These are phyloP conservation scores for Durio zibethinus DNA, from an alignment of 345 rosid species.

Conservation along the genomic window DNA sequence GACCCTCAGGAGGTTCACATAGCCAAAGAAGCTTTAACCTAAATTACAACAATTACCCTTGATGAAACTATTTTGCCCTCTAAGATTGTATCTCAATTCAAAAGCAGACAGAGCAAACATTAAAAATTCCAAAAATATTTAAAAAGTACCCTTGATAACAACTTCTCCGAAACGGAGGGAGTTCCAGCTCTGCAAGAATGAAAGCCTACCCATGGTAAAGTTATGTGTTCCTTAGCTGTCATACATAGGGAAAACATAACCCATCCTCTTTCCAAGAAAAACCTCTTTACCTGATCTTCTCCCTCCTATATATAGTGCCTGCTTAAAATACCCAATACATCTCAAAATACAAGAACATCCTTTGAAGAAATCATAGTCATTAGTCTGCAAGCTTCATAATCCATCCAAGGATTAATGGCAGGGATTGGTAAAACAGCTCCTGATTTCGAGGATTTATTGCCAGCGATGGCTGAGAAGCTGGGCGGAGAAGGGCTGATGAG, in stretches of 20 bases:
- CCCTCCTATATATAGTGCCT: neutral
- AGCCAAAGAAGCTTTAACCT: neutral
- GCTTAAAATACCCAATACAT: neutral
- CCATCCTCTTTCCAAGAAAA: constrained; percentile 32
- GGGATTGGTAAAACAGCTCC: constrained; percentile 20
- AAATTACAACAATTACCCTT: neutral
- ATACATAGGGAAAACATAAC: constrained; percentile 12
- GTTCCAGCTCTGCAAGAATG: constrained; percentile 1
- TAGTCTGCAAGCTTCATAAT: neutral
- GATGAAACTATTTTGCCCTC: neutral
- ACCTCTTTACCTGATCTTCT: neutral
- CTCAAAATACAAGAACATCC: neutral
- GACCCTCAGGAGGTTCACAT: too few relatives aligned
- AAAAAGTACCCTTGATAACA: neutral
- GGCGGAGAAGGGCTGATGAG: constrained; percentile 51
- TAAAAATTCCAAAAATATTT: constrained; percentile 2
- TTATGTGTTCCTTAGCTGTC: constrained; percentile 34
- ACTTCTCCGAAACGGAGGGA: constrained; percentile 13
- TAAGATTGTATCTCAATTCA: neutral
- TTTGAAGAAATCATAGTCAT: neutral
- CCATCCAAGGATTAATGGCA: constrained; percentile 7
- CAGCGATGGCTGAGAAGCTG: constrained; percentile 52
- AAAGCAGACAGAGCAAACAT: neutral
- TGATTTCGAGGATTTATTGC: constrained; percentile 48
- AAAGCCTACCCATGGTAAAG: constrained; percentile 24